These are phyloP conservation scores for Ganoderma lingzhi DNA, from an alignment of 1,284 basidiomycete species.

Conservation along the genomic window DNA sequence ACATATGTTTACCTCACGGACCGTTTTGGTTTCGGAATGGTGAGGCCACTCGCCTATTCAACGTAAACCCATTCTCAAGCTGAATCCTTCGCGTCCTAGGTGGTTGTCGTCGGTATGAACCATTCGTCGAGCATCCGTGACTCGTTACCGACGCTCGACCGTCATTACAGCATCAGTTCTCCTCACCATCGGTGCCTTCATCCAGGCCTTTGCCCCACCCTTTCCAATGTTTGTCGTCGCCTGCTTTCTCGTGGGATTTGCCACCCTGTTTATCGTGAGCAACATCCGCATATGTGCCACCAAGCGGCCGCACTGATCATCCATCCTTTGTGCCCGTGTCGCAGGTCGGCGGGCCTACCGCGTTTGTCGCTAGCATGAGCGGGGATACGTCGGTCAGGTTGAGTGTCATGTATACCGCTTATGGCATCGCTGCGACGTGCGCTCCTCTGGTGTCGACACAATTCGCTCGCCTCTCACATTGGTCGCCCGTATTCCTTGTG, in stretches of 20 bases:
- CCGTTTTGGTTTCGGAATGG: constrained; percentile 64
- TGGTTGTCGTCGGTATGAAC: too few species aligned
- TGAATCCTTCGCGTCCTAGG: too few species aligned
- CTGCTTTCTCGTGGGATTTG: not conserved
- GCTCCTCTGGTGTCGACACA: not conserved
- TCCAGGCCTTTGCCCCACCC: not conserved
- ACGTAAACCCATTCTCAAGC: too few species aligned
- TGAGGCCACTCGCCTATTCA: constrained; percentile 29
- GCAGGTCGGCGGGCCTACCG: not conserved
- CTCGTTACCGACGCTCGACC: not conserved
- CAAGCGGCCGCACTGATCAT: too few species aligned
- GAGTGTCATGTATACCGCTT: not conserved
- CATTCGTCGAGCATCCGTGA: too few species aligned
- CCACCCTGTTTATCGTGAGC: not conserved
- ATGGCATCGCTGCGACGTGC: not conserved
- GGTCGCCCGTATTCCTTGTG: not conserved
- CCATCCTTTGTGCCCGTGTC: not conserved
- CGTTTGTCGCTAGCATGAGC: not conserved
- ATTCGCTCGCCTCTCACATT: not conserved
- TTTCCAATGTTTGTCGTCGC: not conserved
- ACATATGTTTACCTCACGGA: constrained; percentile 60
- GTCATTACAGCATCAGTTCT: not conserved
- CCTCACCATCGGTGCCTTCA: not conserved
- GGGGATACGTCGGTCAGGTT: not conserved
- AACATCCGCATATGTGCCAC: too few species aligned